Conservation (phyloP, 164 flowering plant genomes). For the Warburgia ugandensis region DNA sequence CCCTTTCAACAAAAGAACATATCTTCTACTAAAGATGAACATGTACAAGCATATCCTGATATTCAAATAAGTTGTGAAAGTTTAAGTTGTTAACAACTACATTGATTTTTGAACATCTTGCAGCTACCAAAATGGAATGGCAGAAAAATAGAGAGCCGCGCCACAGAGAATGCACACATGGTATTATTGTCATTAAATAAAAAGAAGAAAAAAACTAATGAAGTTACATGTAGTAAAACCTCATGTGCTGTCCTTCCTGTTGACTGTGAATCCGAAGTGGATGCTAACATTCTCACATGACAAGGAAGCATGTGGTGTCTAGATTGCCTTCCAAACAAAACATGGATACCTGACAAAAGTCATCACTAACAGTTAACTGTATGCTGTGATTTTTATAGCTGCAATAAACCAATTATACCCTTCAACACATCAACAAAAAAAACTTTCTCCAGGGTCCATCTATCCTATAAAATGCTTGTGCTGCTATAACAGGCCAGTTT, state of each 20-base stretch:
- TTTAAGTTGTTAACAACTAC: no score
- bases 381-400: background rate
- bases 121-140: no score
- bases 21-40: no score
- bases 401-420: background rate
- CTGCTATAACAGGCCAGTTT: no score
- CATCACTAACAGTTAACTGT: background rate
- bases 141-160: no score
- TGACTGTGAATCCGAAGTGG: conserved; percentile 25
- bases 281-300: conserved; percentile 20
- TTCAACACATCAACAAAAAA: background rate
- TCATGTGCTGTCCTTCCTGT: conserved; percentile 10
- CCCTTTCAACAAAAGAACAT: no score
- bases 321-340: conserved; percentile 7
- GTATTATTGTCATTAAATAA: background rate
- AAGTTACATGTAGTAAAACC: conserved; percentile 10
- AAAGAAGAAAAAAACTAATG: background rate
- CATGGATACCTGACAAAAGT: conserved; percentile 14
- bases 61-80: no score
- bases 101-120: no score
- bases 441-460: background rate
- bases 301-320: conserved; percentile 11
- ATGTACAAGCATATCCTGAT: no score
- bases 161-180: no score
- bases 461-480: no score